phyloP scores from a whole-genome alignment of 2,329 filamentous ascomycete species.

The Camillea tinctor region DNA sequence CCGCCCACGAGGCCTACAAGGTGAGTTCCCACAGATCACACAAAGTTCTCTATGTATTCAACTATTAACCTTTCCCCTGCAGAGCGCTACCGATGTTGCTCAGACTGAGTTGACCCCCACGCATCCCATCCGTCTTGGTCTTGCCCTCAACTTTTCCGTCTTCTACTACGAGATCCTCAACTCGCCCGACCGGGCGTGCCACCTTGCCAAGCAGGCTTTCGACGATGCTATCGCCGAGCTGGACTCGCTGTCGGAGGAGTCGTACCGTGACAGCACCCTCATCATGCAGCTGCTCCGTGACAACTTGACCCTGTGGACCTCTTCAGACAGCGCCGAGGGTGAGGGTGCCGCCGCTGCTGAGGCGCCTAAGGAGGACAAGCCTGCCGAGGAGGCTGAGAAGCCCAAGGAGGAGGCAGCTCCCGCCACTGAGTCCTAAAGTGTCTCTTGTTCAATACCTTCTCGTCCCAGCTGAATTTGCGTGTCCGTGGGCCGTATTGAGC shows the following conservation, averaged over 20 bases:
- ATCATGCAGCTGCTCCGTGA: slow-evolving; percentile 99
- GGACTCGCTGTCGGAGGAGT: slow-evolving; percentile 95
- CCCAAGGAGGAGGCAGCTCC: slow-evolving; percentile 52
- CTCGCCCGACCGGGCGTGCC: slow-evolving; percentile 95
- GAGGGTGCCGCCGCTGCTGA: slow-evolving; percentile 62
- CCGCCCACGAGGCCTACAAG: slow-evolving; percentile 96
- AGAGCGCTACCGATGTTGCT: slow-evolving; percentile 97
- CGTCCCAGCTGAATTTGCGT: slow-evolving; percentile 37
- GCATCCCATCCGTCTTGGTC: slow-evolving; percentile 95
- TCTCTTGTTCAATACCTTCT: slow-evolving; percentile 34
- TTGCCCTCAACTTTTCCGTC: slow-evolving; percentile 98
- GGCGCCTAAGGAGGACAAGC: slow-evolving; percentile 57
- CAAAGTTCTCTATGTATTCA: not conserved
- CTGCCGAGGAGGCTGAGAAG: slow-evolving; percentile 51
- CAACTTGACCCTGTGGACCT: slow-evolving; percentile 98
- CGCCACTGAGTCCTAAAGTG: slow-evolving; percentile 55
- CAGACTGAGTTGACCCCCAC: slow-evolving; percentile 97
- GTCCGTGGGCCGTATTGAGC: slow-evolving; percentile 22
- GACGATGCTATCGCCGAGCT: slow-evolving; percentile 98
- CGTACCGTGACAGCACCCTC: slow-evolving; percentile 96
- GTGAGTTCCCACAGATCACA: slow-evolving; percentile 46
- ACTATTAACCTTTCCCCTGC: slow-evolving; percentile 22
- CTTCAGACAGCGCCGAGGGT: slow-evolving; percentile 80
- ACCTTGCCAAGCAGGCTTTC: slow-evolving; percentile 98
- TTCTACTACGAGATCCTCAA: slow-evolving; percentile 99